Conservation (phyloP, 371 early-diverging fungal genomes). For the Rhizopus delemar region DNA sequence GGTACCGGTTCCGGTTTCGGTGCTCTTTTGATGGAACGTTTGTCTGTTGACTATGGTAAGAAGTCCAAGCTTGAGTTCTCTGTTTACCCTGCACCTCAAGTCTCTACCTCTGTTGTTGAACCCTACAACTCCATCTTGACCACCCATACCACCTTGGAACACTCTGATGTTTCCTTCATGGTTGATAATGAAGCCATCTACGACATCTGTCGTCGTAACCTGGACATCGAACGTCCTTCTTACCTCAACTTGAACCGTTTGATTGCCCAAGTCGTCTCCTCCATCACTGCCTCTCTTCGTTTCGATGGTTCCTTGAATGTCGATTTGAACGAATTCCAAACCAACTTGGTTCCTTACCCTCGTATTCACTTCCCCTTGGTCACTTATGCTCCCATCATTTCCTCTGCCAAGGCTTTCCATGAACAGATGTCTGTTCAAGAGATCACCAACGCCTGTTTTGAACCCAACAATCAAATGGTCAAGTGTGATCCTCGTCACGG, state of each 20-base stretch:
- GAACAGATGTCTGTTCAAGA: slow-evolving; percentile 88
- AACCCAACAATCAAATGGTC: slow-evolving; percentile 95
- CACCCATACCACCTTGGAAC: slow-evolving; percentile 98
- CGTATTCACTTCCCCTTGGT: slow-evolving; percentile 95
- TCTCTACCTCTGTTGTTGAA: slow-evolving; percentile 98
- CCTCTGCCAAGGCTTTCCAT: slow-evolving; percentile 87
- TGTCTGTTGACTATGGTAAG: slow-evolving; percentile 96
- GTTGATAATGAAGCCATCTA: slow-evolving; percentile 99
- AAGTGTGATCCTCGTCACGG: slow-evolving; percentile 93
- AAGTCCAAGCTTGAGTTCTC: slow-evolving; percentile 99
- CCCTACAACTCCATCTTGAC: slow-evolving; percentile 99
- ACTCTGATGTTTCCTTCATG: slow-evolving; percentile 99
- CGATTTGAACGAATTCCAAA: slow-evolving; percentile 95
- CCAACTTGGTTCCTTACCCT: slow-evolving; percentile 96
- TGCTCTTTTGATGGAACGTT: slow-evolving; percentile 94
- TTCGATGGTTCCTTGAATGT: slow-evolving; percentile 96
- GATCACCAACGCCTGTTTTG: slow-evolving; percentile 92
- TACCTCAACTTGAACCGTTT: slow-evolving; percentile 97
- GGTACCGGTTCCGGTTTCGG: slow-evolving; percentile 99
- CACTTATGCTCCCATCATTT: slow-evolving; percentile 91
- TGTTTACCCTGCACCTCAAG: slow-evolving; percentile 98
- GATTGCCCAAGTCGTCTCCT: slow-evolving; percentile 99
- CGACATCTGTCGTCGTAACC: slow-evolving; percentile 97
- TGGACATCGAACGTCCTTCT: slow-evolving; percentile 96
- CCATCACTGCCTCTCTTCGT: slow-evolving; percentile 98